Base-by-base conservation (phyloP, 805 yeast species). In the Suhomyces kilbournensis region DNA sequence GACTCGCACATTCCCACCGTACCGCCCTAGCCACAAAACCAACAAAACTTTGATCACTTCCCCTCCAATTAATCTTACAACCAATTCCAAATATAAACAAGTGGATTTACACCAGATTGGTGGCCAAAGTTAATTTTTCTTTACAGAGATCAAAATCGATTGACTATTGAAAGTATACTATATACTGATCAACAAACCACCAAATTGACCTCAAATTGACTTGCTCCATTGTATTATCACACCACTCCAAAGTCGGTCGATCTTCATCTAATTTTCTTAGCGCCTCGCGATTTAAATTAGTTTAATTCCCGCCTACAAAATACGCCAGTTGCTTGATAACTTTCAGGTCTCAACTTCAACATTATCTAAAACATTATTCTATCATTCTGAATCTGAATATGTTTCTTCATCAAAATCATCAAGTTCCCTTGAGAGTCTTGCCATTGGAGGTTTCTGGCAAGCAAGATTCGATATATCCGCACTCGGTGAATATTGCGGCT, bases 31-130 rank as follows among this genome's bases (percentile, higher is more conserved):
- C 8, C 44, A 46, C 48, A 46, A 46, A 46, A 35, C 43, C 43
- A 35, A 42, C 26, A 46, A 49, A 44, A 39, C 49, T 48, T 48
- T 52, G 49, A 44, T 42, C 49, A 45, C 38, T 48, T 46, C 49
- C 51, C 51, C 51, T 52, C 54, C 39, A 49, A 44, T 45, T 39
- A 20, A 19, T 42, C 34, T 40, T 45, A 44, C 40, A 48, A 39
- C 47, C 22, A 32, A 23, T 48, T 38, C 42, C 42, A 19, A 38
- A 50, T 50, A 50, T 50, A 50, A 46, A 46, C 48, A 38, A 38
- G 23, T 38, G 42, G 42, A 17, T 38, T 15, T 9, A 38, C 42
- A 8, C 10, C 17, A 17, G 19, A 2, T 19, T 4, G 20, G 42
- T 10, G 22, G 42, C 23, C 42, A 38, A 38, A 38, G 42, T 19